These are phyloP conservation scores for Chrysanthemum makinoi DNA, from an alignment of 129 eudicot genomes.

Conservation along the genomic window DNA sequence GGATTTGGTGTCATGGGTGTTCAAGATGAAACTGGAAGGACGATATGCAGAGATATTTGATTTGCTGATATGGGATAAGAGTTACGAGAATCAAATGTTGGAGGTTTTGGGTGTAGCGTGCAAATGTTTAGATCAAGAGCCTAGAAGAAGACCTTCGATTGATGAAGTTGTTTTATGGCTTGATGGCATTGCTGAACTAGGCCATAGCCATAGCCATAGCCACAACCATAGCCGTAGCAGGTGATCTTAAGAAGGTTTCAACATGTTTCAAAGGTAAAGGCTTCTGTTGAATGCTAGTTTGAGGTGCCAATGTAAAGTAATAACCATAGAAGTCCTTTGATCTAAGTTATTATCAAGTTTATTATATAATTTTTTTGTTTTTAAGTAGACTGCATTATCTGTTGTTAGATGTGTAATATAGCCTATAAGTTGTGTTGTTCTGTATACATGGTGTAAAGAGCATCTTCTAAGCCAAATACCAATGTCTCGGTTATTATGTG, in stretches of 20 bases:
- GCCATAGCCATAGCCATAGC: conserved; percentile 3
- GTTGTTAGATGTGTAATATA: conserved; percentile 26
- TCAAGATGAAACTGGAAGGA: conserved; percentile 72
- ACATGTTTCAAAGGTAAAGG: too few relatives aligned
- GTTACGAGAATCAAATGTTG: conserved; percentile 61
- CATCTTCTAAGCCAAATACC: neutral
- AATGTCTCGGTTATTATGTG: neutral
- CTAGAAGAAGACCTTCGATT: conserved; percentile 77
- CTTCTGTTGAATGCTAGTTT: conserved; percentile 14
- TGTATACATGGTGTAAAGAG: neutral
- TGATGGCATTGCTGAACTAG: conserved; percentile 48
- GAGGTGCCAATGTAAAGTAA: conserved; percentile 29
- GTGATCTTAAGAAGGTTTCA: conserved; percentile 11
- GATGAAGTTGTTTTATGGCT: conserved; percentile 91
- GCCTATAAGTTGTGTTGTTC: conserved; percentile 9
- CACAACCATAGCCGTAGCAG: conserved; percentile 12
- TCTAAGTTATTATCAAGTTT: conserved; percentile 18
- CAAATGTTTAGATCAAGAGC: conserved; percentile 74
- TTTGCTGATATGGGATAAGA: conserved; percentile 51
- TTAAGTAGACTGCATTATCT: conserved; percentile 23
- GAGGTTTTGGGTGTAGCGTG: conserved; percentile 83
- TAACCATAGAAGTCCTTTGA: conserved; percentile 17
- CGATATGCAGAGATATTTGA: conserved; percentile 71
- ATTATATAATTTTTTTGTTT: conserved; percentile 14
- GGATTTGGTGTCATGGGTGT: conserved; percentile 89